A percentile compares a stretch with the other conserved stretches of the same genome.
Evolutionary conservation across 768 basidiomycete species (phyloP).

Genomic region (Guyanaporus albipodus): DNA sequence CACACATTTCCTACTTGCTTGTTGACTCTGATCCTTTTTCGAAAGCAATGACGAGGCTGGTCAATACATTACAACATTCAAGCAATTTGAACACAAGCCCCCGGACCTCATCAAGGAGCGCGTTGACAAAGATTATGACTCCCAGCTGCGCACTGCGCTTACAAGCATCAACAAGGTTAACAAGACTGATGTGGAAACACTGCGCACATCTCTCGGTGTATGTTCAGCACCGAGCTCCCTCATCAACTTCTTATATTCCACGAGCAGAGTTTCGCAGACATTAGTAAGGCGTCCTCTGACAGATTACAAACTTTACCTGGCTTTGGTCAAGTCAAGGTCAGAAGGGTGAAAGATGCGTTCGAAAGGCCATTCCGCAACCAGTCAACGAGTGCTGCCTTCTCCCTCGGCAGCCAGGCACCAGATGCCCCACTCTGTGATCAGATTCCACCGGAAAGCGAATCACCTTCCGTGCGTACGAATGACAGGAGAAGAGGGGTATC

Average conservation of each 20-base stretch:
- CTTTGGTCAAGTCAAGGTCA: conserved; percentile 91
- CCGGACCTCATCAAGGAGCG: conserved; percentile 95
- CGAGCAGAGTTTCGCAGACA: conserved; percentile 77
- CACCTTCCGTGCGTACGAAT: background rate
- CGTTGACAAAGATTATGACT: conserved; percentile 81
- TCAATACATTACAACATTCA: conserved; percentile 85
- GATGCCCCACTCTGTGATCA: background rate
- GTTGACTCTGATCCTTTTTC: background rate
- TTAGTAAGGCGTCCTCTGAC: conserved; percentile 68
- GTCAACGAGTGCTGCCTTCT: conserved; percentile 45
- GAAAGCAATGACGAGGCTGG: conserved; percentile 86
- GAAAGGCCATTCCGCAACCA: conserved; percentile 80
- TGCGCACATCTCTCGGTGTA: conserved; percentile 90
- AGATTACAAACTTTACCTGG: conserved; percentile 84
- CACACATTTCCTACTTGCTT: conserved; percentile 20
- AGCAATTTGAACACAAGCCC: conserved; percentile 90
- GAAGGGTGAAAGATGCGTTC: conserved; percentile 86
- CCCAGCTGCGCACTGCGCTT: conserved; percentile 75
- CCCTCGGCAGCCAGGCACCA: conserved; percentile 26
- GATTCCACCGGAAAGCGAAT: background rate
- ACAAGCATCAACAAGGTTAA: conserved; percentile 93
- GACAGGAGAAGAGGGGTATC: conserved; percentile 16
- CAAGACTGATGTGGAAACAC: conserved; percentile 94
- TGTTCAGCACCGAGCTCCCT: conserved; percentile 25
- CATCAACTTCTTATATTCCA: conserved; percentile 2